These are phyloP conservation scores for Geranium incanum DNA, from an alignment of 441 rosid genomes.

Conservation along the genomic window DNA sequence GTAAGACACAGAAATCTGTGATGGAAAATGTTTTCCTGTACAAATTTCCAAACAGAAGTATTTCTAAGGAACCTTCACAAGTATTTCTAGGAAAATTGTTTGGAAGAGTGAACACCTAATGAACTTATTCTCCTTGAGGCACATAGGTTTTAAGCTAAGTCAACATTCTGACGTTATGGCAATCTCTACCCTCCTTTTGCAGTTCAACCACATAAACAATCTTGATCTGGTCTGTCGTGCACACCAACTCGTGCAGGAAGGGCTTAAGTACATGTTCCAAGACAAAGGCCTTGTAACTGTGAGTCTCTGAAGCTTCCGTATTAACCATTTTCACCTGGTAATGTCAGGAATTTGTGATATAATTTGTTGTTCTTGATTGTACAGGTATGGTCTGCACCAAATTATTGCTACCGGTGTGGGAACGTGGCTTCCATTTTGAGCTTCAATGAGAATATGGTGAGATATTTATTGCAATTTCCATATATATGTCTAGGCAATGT, in stretches of 20 bases:
- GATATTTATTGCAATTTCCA: conserved; percentile 17
- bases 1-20: no score
- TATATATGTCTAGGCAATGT: not conserved
- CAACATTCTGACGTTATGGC: not conserved
- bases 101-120: not conserved
- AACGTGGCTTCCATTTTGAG: conserved; percentile 98
- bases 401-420: conserved; percentile 98
- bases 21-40: no score
- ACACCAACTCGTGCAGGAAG: conserved; percentile 99
- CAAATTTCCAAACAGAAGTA: no score
- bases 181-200: conserved; percentile 21
- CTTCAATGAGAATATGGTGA: conserved; percentile 96
- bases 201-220: conserved; percentile 93
- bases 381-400: conserved; percentile 99
- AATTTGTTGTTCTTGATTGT: conserved; percentile 18
- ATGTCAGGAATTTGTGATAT: conserved; percentile 22
- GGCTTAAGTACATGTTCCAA: conserved; percentile 99
- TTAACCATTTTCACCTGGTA: not conserved
- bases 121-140: not conserved
- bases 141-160: not conserved
- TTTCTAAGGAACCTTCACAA: no score
- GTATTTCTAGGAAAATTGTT: not conserved
- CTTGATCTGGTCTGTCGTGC: conserved; percentile 98
- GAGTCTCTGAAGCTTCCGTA: conserved; percentile 25
- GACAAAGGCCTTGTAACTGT: conserved; percentile 99